These are phyloP conservation scores for Umbelopsis sp. DNA, from an alignment of 192 early-diverging fungal genomes.

Conservation along the genomic window DNA sequence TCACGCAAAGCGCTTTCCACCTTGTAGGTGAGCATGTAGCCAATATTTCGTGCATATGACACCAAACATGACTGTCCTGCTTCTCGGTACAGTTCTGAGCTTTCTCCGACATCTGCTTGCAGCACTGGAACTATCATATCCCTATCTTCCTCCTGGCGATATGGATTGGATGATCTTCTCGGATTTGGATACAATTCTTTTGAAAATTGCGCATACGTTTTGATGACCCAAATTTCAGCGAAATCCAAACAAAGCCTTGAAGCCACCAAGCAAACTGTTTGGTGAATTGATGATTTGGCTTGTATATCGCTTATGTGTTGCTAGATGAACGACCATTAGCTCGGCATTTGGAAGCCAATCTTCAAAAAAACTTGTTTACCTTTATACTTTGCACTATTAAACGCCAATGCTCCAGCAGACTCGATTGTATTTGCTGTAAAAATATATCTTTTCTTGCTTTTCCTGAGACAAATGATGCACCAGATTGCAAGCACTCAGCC, in stretches of 20 bases:
- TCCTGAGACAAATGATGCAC: constrained; percentile 34
- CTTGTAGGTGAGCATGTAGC: neutral
- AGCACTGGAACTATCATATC: constrained; percentile 14
- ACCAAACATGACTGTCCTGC: constrained; percentile 2
- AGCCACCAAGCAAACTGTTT: constrained; percentile 26
- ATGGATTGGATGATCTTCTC: constrained; percentile 18
- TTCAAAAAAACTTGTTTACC: neutral
- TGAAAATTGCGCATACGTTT: constrained; percentile 24
- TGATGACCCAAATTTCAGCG: constrained; percentile 30
- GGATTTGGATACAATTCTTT: constrained; percentile 15
- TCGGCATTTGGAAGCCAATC: neutral
- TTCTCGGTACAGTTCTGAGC: constrained; percentile 2
- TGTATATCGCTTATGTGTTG: neutral
- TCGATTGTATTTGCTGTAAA: constrained; percentile 37
- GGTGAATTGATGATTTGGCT: constrained; percentile 3
- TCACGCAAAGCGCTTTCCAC: neutral
- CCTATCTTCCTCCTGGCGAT: constrained; percentile 23
- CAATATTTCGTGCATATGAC: neutral
- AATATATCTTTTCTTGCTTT: constrained; percentile 34
- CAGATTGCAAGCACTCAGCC: constrained; percentile 46
- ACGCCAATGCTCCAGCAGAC: constrained; percentile 45
- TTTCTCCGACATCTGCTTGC: neutral
- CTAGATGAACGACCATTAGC: neutral
- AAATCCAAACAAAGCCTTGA: constrained; percentile 44
- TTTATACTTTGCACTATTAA: constrained; percentile 39